These are phyloP conservation scores for Daldinia sp. DNA, from an alignment of 2,329 filamentous ascomycete genomes.

Conservation along the genomic window DNA sequence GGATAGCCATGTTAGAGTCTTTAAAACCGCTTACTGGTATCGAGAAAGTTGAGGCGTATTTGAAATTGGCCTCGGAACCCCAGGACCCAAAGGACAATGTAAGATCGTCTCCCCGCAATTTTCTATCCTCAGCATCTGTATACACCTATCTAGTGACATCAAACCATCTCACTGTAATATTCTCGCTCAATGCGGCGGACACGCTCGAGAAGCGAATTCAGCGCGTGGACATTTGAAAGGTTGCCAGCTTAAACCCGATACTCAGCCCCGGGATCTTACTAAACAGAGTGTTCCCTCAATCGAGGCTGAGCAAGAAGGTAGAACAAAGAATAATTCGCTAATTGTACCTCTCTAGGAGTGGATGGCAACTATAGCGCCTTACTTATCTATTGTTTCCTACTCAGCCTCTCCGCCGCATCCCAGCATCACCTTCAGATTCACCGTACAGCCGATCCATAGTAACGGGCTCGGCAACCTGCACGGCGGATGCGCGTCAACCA, in stretches of 20 bases:
- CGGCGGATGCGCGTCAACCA: slow-evolving; percentile 72
- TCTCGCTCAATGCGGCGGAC: background rate
- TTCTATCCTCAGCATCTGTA: background rate
- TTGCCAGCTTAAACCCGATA: background rate
- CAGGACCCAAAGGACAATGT: slow-evolving; percentile 28
- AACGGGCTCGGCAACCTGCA: slow-evolving; percentile 69
- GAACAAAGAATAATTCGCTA: background rate
- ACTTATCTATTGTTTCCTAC: slow-evolving; percentile 57
- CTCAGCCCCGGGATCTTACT: background rate
- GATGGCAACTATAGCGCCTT: slow-evolving; percentile 57
- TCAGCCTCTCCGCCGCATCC: slow-evolving; percentile 54
- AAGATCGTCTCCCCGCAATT: slow-evolving; percentile 14
- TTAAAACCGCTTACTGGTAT: slow-evolving; percentile 26
- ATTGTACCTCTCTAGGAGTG: slow-evolving; percentile 56
- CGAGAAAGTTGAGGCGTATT: slow-evolving; percentile 31
- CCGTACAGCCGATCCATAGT: slow-evolving; percentile 63
- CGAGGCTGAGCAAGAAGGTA: background rate
- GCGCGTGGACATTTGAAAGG: background rate
- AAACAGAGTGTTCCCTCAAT: background rate
- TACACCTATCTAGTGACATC: too few species aligned
- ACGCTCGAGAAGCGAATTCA: too few species aligned
- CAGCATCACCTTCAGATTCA: slow-evolving; percentile 60
- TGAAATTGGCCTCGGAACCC: slow-evolving; percentile 11
- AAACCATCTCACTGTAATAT: background rate
- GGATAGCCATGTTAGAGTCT: slow-evolving; percentile 5